These are phyloP conservation scores for Naematelia encephala DNA, from an alignment of 768 basidiomycete species.

Conservation along the genomic window DNA sequence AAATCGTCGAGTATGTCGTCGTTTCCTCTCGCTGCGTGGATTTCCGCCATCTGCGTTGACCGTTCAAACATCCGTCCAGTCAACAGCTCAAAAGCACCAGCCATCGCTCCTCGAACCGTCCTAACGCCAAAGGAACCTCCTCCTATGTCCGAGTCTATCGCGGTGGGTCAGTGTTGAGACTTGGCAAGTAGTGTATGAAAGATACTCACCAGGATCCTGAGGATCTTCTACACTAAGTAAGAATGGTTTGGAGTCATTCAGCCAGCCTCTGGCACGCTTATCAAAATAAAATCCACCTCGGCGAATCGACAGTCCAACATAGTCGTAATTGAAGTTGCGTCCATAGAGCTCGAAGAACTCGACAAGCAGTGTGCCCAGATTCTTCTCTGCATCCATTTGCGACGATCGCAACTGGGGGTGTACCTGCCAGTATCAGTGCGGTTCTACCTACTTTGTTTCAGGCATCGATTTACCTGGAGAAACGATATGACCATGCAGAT, in stretches of 20 bases:
- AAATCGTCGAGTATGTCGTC: slow-evolving; percentile 55
- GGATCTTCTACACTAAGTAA: slow-evolving; percentile 91
- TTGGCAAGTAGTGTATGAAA: slow-evolving; percentile 6
- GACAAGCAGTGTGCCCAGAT: slow-evolving; percentile 88
- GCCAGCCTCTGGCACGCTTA: slow-evolving; percentile 80
- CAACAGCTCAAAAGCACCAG: slow-evolving; percentile 67
- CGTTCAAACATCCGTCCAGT: slow-evolving; percentile 68
- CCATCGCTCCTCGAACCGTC: slow-evolving; percentile 75
- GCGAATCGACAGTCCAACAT: slow-evolving; percentile 81
- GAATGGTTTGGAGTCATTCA: slow-evolving; percentile 53
- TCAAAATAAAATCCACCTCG: slow-evolving; percentile 85
- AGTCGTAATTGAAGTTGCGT: slow-evolving; percentile 81
- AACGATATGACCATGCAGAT: slow-evolving; percentile 91
- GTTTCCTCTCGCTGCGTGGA: slow-evolving; percentile 56
- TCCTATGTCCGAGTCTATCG: slow-evolving; percentile 85
- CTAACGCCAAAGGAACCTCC: slow-evolving; percentile 78
- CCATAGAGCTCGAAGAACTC: slow-evolving; percentile 98
- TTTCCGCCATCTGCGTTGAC: slow-evolving; percentile 62
- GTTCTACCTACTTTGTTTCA: background rate
- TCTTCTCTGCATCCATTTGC: slow-evolving; percentile 80
- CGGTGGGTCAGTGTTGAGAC: background rate
- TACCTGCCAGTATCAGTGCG: slow-evolving; percentile 56
- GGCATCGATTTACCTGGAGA: slow-evolving; percentile 67
- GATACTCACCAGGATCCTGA: slow-evolving; percentile 72
- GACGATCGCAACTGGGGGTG: slow-evolving; percentile 88